Evolutionary conservation across 2,329 filamentous ascomycete genomes (phyloP).

Genomic region (Colletotrichum lentis): DNA sequence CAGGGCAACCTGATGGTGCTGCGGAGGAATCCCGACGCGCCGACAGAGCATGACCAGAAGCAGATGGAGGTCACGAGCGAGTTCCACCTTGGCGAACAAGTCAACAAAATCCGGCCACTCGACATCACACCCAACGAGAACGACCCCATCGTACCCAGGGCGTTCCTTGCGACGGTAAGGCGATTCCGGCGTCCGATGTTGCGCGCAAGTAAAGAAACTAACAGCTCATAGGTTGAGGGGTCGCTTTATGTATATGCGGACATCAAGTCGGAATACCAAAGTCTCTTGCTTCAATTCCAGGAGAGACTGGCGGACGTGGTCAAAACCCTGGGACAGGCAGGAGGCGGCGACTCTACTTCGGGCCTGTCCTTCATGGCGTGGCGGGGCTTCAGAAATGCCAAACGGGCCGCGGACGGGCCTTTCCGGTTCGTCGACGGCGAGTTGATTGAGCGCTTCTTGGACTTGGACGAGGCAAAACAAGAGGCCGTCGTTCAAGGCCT

Average conservation of each 20-base stretch:
- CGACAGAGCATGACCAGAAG: conserved; percentile 76
- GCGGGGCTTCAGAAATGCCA: conserved; percentile 80
- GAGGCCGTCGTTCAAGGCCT: conserved; percentile 62
- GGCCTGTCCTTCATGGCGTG: conserved; percentile 70
- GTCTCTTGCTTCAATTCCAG: conserved; percentile 86
- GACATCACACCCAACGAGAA: conserved; percentile 70
- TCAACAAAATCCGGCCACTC: conserved; percentile 84
- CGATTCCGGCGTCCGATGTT: neutral
- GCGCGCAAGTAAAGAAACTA: conserved; percentile 29
- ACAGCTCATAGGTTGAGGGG: conserved; percentile 75
- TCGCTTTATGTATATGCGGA: conserved; percentile 89
- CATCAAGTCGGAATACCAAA: conserved; percentile 75
- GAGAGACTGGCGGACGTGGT: conserved; percentile 72
- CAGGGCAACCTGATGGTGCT: conserved; percentile 88
- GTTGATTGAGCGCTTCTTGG: conserved; percentile 84
- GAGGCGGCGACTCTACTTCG: conserved; percentile 49
- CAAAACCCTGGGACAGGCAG: conserved; percentile 73
- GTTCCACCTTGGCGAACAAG: conserved; percentile 88
- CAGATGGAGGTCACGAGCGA: conserved; percentile 79
- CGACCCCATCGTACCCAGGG: conserved; percentile 78
- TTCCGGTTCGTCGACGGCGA: conserved; percentile 93
- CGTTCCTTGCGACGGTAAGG: conserved; percentile 88
- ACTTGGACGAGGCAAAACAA: conserved; percentile 68
- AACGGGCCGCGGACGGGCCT: conserved; percentile 76
- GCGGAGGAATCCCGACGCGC: conserved; percentile 74